phyloP scores from a whole-genome alignment of 768 basidiomycete species.

The Trametes coccinea region DNA sequence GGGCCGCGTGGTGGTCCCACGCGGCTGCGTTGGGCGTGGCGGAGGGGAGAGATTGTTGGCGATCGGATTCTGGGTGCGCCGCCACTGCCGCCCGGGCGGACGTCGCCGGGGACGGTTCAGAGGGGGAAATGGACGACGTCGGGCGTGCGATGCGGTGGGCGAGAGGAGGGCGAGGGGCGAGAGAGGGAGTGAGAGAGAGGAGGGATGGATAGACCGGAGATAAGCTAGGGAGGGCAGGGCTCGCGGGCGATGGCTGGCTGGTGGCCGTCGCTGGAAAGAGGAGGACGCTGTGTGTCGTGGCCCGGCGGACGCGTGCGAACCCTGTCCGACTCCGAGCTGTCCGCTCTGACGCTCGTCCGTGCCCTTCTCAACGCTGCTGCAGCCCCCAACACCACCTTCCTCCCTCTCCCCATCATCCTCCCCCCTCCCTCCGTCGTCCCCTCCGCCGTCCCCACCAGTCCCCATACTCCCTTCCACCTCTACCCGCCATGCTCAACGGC shows the following conservation, averaged over 20 bases:
- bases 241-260: constrained; percentile 16
- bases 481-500: constrained; percentile 26
- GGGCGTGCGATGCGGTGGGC: neutral
- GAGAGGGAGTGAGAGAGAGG: constrained; percentile 9
- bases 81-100: constrained; percentile 17
- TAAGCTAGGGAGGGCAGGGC: neutral
- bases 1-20: constrained; percentile 19
- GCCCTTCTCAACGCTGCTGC: constrained; percentile 32
- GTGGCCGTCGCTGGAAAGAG: constrained; percentile 14
- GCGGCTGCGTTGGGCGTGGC: neutral
- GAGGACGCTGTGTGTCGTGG: constrained; percentile 32
- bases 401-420: constrained; percentile 31
- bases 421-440: constrained; percentile 21
- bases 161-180: neutral
- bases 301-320: constrained; percentile 42
- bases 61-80: constrained; percentile 15
- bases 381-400: constrained; percentile 27
- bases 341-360: constrained; percentile 38
- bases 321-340: constrained; percentile 36
- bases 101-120: constrained; percentile 11
- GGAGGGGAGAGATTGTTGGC: constrained; percentile 2
- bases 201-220: too few relatives aligned
- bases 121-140: neutral
- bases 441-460: constrained; percentile 22
- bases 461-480: constrained; percentile 15